Base-by-base conservation (phyloP, 2,329 filamentous ascomycete genomes). In the Gremmenia infestans region DNA sequence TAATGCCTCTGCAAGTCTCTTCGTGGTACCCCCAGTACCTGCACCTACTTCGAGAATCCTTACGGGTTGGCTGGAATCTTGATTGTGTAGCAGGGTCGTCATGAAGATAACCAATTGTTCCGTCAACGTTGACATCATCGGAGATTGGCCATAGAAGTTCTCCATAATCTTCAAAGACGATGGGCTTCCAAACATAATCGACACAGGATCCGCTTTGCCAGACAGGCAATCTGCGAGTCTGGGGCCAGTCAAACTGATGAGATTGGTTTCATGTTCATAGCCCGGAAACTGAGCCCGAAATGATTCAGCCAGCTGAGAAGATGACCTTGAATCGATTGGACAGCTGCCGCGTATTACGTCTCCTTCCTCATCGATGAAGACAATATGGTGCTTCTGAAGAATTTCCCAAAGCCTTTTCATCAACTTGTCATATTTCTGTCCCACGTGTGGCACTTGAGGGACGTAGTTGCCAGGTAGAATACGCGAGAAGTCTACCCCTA, bases 21-120 rank as follows among this genome's bases (percentile, higher is more conserved):
- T 60, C 0, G 76, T 74, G 0, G 76, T 78, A 0, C 72, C 74
- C 3, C 76, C 75, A 1, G 73, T 76, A 11, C 75, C 75, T 0
- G 70, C 74, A 0, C 76, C 75, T 8, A 77, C 57, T 60, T 78
- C 74, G 48, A 79, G 67, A 40, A 78, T 72, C 3, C 65, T 62
- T 15, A 75, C 57, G 3, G 46, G 43, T 22, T 23, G 45, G 17
- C 6, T 9, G 6, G 4, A 4, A 11, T 15, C 12, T 6, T 22
- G 14, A 19, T 52, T 50, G 9, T 40, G 19, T n/a, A 59, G 37
- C 9, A 49, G 36, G 36, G 45, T 40, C 14, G 37, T 23, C 19
- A 61, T 43, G 14, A 64, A 59, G 1, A 56, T 42, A 1, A 50
- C 37, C 1, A 64, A 51, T 7, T 55, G 23, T 14, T 55, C 28